Conservation (phyloP, 2,329 filamentous ascomycete species). For the Chaetomiaceae sp. region DNA sequence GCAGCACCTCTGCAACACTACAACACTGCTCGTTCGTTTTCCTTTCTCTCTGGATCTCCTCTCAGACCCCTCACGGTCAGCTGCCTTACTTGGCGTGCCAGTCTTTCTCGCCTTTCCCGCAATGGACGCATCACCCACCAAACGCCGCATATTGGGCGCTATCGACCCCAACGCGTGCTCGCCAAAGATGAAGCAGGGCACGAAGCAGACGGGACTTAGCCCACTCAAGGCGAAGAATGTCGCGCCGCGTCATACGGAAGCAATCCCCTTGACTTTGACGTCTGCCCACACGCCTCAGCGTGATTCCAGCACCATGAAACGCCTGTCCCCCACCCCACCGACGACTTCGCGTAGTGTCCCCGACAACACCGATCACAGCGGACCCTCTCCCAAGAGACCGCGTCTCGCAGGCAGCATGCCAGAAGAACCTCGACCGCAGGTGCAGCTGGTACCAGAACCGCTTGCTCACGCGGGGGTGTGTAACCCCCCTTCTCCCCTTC, state of each 20-base stretch:
- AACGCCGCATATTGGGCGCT: slow-evolving; percentile 44
- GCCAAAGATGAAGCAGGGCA: slow-evolving; percentile 12
- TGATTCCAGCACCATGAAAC: slow-evolving; percentile 22
- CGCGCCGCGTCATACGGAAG: neutral
- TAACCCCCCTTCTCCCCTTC: neutral
- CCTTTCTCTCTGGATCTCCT: neutral
- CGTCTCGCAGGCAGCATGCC: slow-evolving; percentile 6
- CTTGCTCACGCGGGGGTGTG: neutral
- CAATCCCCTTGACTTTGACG: neutral
- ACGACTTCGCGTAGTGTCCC: slow-evolving; percentile 16
- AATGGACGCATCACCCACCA: slow-evolving; percentile 33
- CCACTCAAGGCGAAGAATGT: slow-evolving; percentile 1
- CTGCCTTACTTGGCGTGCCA: too few species aligned
- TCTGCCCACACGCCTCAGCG: slow-evolving; percentile 1
- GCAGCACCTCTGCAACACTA: too few species aligned
- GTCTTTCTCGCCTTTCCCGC: too few species aligned
- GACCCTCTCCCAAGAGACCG: slow-evolving; percentile 12
- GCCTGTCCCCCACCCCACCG: slow-evolving; percentile 16
- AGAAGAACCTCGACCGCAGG: neutral
- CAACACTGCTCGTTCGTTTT: too few species aligned
- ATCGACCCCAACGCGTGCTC: slow-evolving; percentile 41
- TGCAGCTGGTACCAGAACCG: neutral
- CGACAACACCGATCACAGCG: neutral
- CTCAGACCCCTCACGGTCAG: neutral
- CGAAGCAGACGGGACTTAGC: slow-evolving; percentile 6